Evolutionary conservation across 2,329 filamentous ascomycete genomes (phyloP), one percentile per base, ranked within the genome.

Genomic region (Aspergillus felis): DNA sequence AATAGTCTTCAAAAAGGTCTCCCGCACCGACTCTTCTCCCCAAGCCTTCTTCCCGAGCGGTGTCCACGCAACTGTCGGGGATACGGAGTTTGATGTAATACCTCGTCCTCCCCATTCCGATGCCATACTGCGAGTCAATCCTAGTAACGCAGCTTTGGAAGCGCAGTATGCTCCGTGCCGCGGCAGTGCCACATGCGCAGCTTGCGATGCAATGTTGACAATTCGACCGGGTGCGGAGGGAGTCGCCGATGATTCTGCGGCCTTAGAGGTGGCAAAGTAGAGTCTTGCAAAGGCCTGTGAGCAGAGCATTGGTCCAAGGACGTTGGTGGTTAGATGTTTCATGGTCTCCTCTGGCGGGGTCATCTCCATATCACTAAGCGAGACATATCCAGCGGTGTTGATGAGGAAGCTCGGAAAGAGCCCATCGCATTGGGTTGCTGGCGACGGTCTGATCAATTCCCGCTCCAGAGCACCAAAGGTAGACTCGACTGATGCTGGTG

Each of bases 131-230:
- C 74, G 71, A 9, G 77, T 79, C 49, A 80, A 55, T 0, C 77
- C 78, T 17, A 78, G 58, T 7, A 81, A 61, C 0, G 73, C 79
- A 4, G 78, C 77, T 53, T 81, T 81, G 4, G 75, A 78, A 1
- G 79, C 78, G 56, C 79, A 81, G 61, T 81, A 81, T 0, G 77
- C 77, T 1, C 76, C 76, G 55, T 81, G 79, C 1, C 72, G 68
- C 49, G 74, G 71, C 2, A 81, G 70, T 1, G 79, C 78, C 0
- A 77, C 74, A 60, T 80, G 77, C 3, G 77, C 78, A 1, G 78
- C 79, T 59, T 81, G 78, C 1, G 74, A 77, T 3, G 78, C 74
- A 49, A 81, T 73, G 54, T 74, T 79, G 28, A 81, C 75, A 51
- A 81, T 80, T 4, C 79, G 64, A 0, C 78, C 78, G 0, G 74